phyloP scores from a whole-genome alignment of 2,329 filamentous ascomycete species.

The Aspergillus brasiliensis region DNA sequence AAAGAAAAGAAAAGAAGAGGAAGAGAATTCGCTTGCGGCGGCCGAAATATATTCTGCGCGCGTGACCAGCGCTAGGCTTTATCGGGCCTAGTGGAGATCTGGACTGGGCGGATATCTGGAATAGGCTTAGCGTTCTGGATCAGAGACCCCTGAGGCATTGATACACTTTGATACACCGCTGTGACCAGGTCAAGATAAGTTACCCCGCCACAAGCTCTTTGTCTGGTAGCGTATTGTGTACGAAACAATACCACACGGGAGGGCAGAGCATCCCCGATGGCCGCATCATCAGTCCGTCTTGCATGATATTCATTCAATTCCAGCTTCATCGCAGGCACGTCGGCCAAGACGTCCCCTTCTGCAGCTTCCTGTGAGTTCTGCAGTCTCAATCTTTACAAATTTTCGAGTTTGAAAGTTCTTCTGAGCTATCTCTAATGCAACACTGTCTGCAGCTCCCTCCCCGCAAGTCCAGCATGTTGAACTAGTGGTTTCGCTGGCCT shows the following conservation, averaged over 20 bases:
- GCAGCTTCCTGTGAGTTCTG: background rate
- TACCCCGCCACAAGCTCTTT: background rate
- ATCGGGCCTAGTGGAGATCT: constrained; percentile 18
- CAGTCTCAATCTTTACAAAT: too few species aligned
- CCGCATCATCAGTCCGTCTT: background rate
- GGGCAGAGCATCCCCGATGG: constrained; percentile 2
- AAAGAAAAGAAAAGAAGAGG: constrained; percentile 44
- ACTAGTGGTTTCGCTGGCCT: constrained; percentile 27
- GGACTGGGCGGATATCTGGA: background rate
- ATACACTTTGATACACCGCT: background rate
- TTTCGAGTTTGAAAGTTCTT: background rate
- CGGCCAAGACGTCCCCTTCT: constrained; percentile 1
- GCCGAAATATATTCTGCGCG: constrained; percentile 21
- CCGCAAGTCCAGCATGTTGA: constrained; percentile 17
- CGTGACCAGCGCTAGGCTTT: constrained; percentile 27
- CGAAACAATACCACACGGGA: background rate
- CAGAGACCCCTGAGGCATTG: background rate
- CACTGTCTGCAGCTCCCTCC: background rate
- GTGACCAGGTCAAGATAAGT: background rate
- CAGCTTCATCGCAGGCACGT: background rate
- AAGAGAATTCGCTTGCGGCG: constrained; percentile 16
- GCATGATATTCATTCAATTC: background rate
- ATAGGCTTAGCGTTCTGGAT: background rate
- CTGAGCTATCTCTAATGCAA: background rate
- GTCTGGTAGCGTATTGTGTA: background rate